Base-by-base conservation (phyloP, 345 rosid genomes). In the Eucalyptus shirleyi region DNA sequence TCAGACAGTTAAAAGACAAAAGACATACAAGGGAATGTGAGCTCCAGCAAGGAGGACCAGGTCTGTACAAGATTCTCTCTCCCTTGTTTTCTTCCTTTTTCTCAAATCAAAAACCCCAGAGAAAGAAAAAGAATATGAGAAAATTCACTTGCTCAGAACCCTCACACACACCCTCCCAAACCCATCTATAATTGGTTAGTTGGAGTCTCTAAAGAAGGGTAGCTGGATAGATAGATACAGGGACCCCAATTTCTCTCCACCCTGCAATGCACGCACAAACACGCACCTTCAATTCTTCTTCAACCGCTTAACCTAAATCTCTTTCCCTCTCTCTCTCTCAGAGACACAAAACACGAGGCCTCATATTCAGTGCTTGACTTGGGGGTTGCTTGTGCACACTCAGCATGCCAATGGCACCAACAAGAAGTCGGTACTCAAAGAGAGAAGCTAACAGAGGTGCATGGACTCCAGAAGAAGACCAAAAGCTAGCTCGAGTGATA, bases 401-500 rank as follows among this genome's bases (percentile, higher is more conserved):
- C 51, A 87, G 89, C 77, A 90, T 90, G 89, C 88, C 88, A 72
- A 87, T 81, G 95, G 92, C 92, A 87, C 88, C 91, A 13, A 24
- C n/a, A 51, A 88, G 80, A 82, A 69, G 89, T 26, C 89, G 60
- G 18, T 89, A 72, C 91, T 86, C 45, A 24, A 91, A 88, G 91
- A 93, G 88, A 91, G 94, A 91, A 89, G 91, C 89, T n/a, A 92
- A 89, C 81, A 91, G 91, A 92, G 95, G 93, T 49, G 92, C 91
- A 42, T 94, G 95, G 96, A 93, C 94, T 5, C 89, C 92, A 49
- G 94, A 93, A 86, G 96, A 94, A 89, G 94, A 94, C 90, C 89
- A 65, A 56, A 93, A 91, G 83, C 89, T 94, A 67, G 93, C 94
- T 69, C 90, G 32, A 82, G 89, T 87, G 45, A 92, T 93, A 62